phyloP scores from a whole-genome alignment of 208 protist species.

The Vickermania spadyakhi region DNA sequence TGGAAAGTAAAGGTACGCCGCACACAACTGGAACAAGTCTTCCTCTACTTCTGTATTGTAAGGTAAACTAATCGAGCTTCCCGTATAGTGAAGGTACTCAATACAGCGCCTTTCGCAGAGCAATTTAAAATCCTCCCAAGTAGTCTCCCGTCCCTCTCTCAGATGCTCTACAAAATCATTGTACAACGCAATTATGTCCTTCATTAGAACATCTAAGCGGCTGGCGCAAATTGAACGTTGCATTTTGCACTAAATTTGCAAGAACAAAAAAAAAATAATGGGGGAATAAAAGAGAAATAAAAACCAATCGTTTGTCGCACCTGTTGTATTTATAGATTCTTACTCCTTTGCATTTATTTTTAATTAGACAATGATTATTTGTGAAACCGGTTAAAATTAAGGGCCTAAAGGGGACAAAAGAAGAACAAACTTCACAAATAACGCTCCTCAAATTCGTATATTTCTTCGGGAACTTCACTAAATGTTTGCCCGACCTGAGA shows the following conservation, averaged over 20 bases:
- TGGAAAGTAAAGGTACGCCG: conserved; percentile 53
- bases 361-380: too few relatives aligned
- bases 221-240: too few relatives aligned
- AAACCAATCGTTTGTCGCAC: too few relatives aligned
- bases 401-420: too few relatives aligned
- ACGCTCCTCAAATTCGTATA: neutral
- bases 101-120: conserved; percentile 36
- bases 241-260: too few relatives aligned
- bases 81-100: conserved; percentile 72
- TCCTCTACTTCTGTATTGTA: conserved; percentile 31
- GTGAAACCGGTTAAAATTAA: too few relatives aligned
- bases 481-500: neutral
- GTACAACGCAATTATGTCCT: conserved; percentile 48
- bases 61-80: conserved; percentile 25
- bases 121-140: conserved; percentile 30
- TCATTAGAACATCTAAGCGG: conserved; percentile 20
- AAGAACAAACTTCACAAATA: neutral
- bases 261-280: conserved; percentile 2
- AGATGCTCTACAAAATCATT: conserved; percentile 17
- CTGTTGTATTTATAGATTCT: too few relatives aligned
- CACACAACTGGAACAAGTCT: conserved; percentile 48
- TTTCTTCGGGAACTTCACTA: neutral
- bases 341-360: too few relatives aligned
- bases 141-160: conserved; percentile 9
- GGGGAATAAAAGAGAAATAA: conserved; percentile 1